A percentile compares a stretch with the other conserved stretches of the same genome.
Evolutionary conservation across 495 filamentous ascomycete genomes (phyloP).

Genomic region (Penicillium goetzii): DNA sequence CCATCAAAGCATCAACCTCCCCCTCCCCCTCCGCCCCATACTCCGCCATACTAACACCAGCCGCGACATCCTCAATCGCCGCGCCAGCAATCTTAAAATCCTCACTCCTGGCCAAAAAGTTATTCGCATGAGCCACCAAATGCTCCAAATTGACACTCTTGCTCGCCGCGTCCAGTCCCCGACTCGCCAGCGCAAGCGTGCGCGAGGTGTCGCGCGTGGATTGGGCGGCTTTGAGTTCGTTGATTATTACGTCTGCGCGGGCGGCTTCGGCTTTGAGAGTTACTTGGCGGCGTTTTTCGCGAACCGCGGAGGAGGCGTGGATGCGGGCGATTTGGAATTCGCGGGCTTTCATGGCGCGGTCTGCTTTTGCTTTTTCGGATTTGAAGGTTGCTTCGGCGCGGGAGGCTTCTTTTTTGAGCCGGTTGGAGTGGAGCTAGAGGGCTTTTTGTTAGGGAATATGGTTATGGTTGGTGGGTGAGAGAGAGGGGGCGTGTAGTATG

Average conservation of each 20-base stretch:
- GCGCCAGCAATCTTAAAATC: conserved; percentile 53
- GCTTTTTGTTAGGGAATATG: too few species aligned
- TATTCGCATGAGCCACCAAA: conserved; percentile 51
- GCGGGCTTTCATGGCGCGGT: conserved; percentile 53
- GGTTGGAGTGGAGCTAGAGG: conserved; percentile 51
- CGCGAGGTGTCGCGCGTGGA: conserved; percentile 52
- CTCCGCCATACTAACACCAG: conserved; percentile 52
- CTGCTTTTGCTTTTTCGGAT: conserved; percentile 53
- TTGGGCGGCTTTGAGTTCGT: conserved; percentile 53
- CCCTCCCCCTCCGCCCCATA: conserved; percentile 51
- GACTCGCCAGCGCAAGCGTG: conserved; percentile 47
- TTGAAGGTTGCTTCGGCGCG: conserved; percentile 53
- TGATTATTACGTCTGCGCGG: conserved; percentile 54
- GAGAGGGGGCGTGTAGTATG: conserved; percentile 9
- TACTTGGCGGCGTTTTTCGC: conserved; percentile 52
- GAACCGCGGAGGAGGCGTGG: conserved; percentile 52
- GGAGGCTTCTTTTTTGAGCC: conserved; percentile 51
- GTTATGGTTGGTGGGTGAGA: conserved; percentile 1
- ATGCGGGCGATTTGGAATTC: conserved; percentile 57
- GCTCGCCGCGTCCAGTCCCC: conserved; percentile 49
- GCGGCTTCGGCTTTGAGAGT: conserved; percentile 51
- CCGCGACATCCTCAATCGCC: conserved; percentile 53
- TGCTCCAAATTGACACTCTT: conserved; percentile 51
- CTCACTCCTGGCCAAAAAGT: conserved; percentile 50
- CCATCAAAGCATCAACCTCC: conserved; percentile 53